A percentile compares a stretch with the other conserved stretches of the same genome.
phyloP scores from a whole-genome alignment of 2,329 filamentous ascomycete species.

The Trichophyton simii region DNA sequence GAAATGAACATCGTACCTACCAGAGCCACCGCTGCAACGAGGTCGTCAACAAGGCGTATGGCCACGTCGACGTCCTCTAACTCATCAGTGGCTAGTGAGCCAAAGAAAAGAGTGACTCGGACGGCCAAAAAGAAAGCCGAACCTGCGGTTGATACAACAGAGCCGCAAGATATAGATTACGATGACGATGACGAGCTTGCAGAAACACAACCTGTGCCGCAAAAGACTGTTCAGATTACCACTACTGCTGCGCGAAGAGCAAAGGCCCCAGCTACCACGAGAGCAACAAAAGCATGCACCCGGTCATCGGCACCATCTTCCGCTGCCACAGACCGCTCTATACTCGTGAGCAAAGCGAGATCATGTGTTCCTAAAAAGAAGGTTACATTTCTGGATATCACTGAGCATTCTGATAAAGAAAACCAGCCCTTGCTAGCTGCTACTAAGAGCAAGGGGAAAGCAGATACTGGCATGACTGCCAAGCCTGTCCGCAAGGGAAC shows the following conservation, averaged over 20 bases:
- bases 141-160: neutral
- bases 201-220: constrained; percentile 8
- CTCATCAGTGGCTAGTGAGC: neutral
- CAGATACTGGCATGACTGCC: constrained; percentile 29
- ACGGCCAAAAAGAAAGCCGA: neutral
- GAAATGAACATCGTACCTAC: constrained; percentile 14
- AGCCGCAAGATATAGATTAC: constrained; percentile 2
- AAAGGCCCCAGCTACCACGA: neutral
- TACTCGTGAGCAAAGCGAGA: constrained; percentile 6
- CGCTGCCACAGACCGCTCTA: constrained; percentile 21
- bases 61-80: neutral
- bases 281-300: neutral
- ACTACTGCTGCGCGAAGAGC: constrained; percentile 10
- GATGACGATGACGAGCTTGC: constrained; percentile 21
- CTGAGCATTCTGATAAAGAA: constrained; percentile 31
- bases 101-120: neutral
- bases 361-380: constrained; percentile 25
- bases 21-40: neutral
- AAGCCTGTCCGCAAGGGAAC: constrained; percentile 36
- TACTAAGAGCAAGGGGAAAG: constrained; percentile 17
- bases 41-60: neutral
- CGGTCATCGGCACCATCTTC: constrained; percentile 11
- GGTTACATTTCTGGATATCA: constrained; percentile 35
- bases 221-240: constrained; percentile 12
- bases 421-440: constrained; percentile 23